These are phyloP conservation scores for Halophytophthora polymorphica DNA, from an alignment of 352 stramenopile genomes.

Conservation along the genomic window DNA sequence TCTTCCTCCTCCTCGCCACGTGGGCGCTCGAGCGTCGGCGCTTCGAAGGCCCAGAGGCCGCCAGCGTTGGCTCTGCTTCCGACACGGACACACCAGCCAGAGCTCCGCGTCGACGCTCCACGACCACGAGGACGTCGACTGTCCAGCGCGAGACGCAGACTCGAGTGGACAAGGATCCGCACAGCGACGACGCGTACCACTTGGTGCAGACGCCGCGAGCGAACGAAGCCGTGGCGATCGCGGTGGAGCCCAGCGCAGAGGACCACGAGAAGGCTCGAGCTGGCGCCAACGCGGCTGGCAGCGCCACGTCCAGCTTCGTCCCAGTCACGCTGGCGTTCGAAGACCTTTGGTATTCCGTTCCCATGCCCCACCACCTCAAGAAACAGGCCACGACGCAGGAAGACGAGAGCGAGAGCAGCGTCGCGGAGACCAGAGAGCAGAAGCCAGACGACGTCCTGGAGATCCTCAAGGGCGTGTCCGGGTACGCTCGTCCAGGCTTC, in stretches of 20 bases:
- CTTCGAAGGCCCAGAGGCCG: constrained; percentile 23
- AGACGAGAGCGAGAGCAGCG: neutral
- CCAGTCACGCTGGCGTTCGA: constrained; percentile 43
- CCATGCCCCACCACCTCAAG: constrained; percentile 28
- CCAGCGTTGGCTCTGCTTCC: constrained; percentile 1
- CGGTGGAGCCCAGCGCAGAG: constrained; percentile 2
- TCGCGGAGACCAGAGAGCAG: constrained; percentile 11
- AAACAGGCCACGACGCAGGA: constrained; percentile 2
- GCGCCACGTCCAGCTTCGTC: constrained; percentile 19
- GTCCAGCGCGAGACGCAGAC: neutral
- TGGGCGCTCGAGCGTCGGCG: constrained; percentile 29
- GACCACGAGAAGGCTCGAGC: constrained; percentile 4
- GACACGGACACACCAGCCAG: neutral
- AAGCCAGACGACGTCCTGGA: constrained; percentile 43
- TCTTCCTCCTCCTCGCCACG: constrained; percentile 30
- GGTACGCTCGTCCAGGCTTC: constrained; percentile 38
- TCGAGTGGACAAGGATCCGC: constrained; percentile 2
- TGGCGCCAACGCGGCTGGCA: too few relatives aligned
- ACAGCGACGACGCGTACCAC: constrained; percentile 9
- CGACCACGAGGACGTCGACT: neutral
- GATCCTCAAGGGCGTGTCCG: constrained; percentile 77
- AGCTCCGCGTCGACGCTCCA: neutral
- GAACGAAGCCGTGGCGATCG: constrained; percentile 13
- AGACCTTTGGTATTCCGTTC: constrained; percentile 38
- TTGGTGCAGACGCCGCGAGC: constrained; percentile 25